These are phyloP conservation scores for Trypanosoma rangeli DNA, from an alignment of 208 protist genomes.

Conservation along the genomic window DNA sequence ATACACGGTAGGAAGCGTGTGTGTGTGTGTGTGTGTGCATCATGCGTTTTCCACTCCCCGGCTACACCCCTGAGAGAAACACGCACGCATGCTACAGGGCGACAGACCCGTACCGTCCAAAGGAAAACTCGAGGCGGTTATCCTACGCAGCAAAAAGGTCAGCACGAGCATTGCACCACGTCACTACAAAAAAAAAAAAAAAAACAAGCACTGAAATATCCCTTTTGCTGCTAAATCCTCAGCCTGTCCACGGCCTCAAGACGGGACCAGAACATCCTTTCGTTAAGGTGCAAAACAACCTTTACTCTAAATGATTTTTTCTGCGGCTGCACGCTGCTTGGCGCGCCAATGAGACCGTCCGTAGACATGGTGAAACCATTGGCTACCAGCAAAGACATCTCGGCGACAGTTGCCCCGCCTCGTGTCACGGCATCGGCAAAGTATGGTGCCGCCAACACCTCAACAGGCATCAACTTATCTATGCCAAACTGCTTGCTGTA, in stretches of 20 bases:
- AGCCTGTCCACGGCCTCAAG: slow-evolving; percentile 32
- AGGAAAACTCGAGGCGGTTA: no score
- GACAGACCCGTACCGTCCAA: no score
- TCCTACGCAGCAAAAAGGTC: no score
- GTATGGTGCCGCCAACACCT: slow-evolving; percentile 42
- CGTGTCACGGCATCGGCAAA: slow-evolving; percentile 32
- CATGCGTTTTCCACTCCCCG: no score
- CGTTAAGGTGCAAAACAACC: slow-evolving; percentile 36
- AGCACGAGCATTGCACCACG: neutral
- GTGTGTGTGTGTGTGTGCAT: no score
- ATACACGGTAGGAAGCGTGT: no score
- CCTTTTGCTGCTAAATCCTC: slow-evolving; percentile 6
- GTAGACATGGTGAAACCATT: slow-evolving; percentile 16
- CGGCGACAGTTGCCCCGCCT: slow-evolving; percentile 29
- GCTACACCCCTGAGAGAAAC: no score
- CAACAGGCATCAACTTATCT: slow-evolving; percentile 9
- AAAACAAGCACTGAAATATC: neutral
- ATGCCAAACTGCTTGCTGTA: slow-evolving; percentile 24
- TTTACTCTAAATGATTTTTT: slow-evolving; percentile 22
- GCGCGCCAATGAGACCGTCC: slow-evolving; percentile 39
- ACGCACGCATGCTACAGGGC: no score
- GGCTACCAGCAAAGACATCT: slow-evolving; percentile 36
- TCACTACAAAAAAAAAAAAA: slow-evolving; percentile 26
- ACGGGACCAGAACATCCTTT: slow-evolving; percentile 38
- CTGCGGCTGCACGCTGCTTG: slow-evolving; percentile 6